Percentiles rank a stretch among this genome's conserved stretches.
Conservation (phyloP, 176 grass and related monocot genomes). For the Lolium multiflorum region DNA sequence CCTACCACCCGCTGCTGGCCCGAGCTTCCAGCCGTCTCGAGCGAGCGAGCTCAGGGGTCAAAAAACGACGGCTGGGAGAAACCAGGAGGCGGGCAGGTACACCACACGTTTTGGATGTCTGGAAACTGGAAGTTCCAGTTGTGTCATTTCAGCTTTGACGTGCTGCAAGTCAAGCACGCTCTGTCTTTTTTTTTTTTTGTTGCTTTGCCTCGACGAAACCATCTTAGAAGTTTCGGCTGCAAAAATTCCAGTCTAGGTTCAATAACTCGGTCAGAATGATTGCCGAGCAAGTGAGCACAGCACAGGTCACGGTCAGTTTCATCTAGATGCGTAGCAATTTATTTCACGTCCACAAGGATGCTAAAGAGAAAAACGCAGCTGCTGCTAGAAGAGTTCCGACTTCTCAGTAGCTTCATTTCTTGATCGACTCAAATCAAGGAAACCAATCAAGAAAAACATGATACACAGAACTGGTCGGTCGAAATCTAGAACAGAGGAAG, state of each 20-base stretch:
- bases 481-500: neutral
- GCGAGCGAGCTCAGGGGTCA: neutral
- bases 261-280: neutral
- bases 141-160: neutral
- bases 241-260: neutral
- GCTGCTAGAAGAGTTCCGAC: neutral
- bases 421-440: neutral
- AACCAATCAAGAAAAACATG: neutral
- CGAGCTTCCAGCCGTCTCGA: neutral
- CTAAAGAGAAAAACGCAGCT: neutral
- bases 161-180: neutral
- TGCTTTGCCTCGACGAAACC: neutral
- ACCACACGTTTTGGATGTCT: conserved; percentile 11
- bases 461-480: neutral
- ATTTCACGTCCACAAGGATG: neutral
- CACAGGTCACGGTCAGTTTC: neutral
- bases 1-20: neutral
- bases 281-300: neutral
- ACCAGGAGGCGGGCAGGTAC: conserved; percentile 33
- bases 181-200: neutral
- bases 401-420: neutral
- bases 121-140: neutral
- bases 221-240: neutral
- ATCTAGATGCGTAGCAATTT: neutral
- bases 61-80: conserved; percentile 15